Base-by-base conservation (phyloP, 2,329 filamentous ascomycete species). In the Aspergillus sp. region DNA sequence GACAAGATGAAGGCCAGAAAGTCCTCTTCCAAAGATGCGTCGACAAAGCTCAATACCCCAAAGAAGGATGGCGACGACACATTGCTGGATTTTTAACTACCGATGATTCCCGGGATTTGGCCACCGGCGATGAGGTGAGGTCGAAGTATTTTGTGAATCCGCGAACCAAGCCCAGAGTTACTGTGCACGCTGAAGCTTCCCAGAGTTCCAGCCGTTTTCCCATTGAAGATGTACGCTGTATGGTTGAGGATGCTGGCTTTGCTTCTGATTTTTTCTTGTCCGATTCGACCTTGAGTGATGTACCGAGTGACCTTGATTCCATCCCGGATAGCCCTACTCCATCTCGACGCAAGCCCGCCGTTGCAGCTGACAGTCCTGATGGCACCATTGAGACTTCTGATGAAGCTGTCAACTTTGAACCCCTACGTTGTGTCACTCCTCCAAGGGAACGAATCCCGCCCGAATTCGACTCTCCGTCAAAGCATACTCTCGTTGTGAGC, bases 41-140 rank as follows among this genome's bases (percentile, higher is more conserved):
- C 31, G 17, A 22, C 48, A 47, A 46, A 60, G 38, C 19, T 19
- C 6, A 47, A 30, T 3, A n/a, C 30, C 34, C 51, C 30, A 11
- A 38, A 49, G 34, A n/a, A 57, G 28, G 30, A 17, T 28, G n/a
- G n/a, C 25, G 48, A 56, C 19, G 28, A 56, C 7, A 47, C 58
- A 11, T 56, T 61, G 71, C 71, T 69, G 73, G 74, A 70, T 79
- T 78, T 79, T 77, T 71, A 68, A 65, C 53, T 25, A 62, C 77
- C 77, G 63, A 72, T 76, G 77, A 79, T 77, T 77, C 71, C 69
- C 71, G 68, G 68, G 68, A 67, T 64, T 56, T 74, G 71, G 76
- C 70, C 65, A 66, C 72, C 67, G 63, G 72, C 70, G 75, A 76
- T 77, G 76, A 79, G 76, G 76, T 72, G 61, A 70, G 66, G 68